Percentiles rank a stretch among this genome's conserved stretches.
phyloP scores from a whole-genome alignment of 2,329 filamentous ascomycete genomes.

The Fusarium nematophilum region DNA sequence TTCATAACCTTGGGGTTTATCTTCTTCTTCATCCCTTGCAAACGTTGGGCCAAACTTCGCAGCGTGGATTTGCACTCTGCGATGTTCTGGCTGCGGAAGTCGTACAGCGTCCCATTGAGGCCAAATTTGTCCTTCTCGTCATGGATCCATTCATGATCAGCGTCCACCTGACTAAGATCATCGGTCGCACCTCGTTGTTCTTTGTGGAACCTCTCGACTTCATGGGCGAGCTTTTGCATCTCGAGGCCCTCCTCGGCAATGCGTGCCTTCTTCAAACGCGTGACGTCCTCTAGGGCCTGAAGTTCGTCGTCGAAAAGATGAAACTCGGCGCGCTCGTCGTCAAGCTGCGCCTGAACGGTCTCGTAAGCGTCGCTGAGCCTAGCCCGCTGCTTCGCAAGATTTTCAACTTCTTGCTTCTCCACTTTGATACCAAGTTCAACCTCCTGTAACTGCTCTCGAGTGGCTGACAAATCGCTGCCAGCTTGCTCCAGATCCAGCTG shows the following conservation, averaged over 20 bases:
- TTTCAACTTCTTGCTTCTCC: constrained; percentile 83
- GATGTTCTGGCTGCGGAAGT: constrained; percentile 94
- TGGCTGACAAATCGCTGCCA: constrained; percentile 83
- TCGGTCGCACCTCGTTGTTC: constrained; percentile 85
- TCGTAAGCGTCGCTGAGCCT: constrained; percentile 82
- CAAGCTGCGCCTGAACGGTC: constrained; percentile 81
- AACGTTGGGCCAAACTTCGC: constrained; percentile 88
- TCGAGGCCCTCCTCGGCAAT: constrained; percentile 93
- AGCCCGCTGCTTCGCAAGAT: constrained; percentile 77
- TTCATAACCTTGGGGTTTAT: constrained; percentile 99
- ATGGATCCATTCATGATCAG: constrained; percentile 94
- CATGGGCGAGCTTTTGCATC: constrained; percentile 91
- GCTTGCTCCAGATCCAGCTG: constrained; percentile 92
- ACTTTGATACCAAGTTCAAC: constrained; percentile 80
- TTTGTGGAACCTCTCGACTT: constrained; percentile 93
- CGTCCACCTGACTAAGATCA: constrained; percentile 80
- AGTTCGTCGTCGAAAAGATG: constrained; percentile 95
- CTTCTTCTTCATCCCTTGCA: constrained; percentile 99
- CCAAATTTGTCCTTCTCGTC: constrained; percentile 95
- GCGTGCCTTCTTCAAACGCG: constrained; percentile 82
- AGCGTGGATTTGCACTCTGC: constrained; percentile 87
- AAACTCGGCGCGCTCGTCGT: constrained; percentile 91
- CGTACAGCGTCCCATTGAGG: constrained; percentile 86
- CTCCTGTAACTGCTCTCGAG: constrained; percentile 90
- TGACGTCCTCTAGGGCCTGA: constrained; percentile 85